Evolutionary conservation across 176 grass and related monocot genomes (phyloP).

Genomic region (Olyra latifolia): DNA sequence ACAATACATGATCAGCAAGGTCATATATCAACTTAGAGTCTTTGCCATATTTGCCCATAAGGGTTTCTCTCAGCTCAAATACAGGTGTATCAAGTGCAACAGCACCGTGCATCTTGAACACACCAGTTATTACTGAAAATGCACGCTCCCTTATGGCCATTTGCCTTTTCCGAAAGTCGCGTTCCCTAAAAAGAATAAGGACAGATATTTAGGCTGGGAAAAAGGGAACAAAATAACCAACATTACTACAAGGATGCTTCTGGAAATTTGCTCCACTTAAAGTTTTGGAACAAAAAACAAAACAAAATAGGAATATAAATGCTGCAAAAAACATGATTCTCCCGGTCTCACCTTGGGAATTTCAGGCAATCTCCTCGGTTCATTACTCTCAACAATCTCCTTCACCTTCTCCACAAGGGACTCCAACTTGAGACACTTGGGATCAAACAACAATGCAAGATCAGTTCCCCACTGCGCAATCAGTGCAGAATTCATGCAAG

Average conservation of each 20-base stretch:
- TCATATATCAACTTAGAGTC: slow-evolving; percentile 98
- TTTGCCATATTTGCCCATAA: slow-evolving; percentile 99
- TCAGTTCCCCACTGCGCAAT: slow-evolving; percentile 52
- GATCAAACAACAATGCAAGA: slow-evolving; percentile 67
- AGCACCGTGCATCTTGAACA: slow-evolving; percentile 98
- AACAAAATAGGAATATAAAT: background rate
- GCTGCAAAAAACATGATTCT: background rate
- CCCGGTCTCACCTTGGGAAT: slow-evolving; percentile 97
- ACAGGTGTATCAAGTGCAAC: slow-evolving; percentile 92
- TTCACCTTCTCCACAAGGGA: slow-evolving; percentile 69
- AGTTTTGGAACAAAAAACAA: background rate
- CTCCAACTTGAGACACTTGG: slow-evolving; percentile 59
- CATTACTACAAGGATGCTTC: background rate
- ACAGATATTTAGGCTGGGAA: too few species aligned
- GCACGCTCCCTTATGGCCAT: slow-evolving; percentile 93
- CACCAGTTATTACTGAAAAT: slow-evolving; percentile 81
- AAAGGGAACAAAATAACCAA: too few species aligned
- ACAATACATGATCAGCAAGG: slow-evolving; percentile 89
- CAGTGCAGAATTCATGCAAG: slow-evolving; percentile 35
- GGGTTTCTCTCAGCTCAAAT: slow-evolving; percentile 96
- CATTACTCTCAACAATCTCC: slow-evolving; percentile 98
- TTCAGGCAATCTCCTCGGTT: slow-evolving; percentile 95
- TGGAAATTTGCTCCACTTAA: background rate
- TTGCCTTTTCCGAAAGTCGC: slow-evolving; percentile 91
- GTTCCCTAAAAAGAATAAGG: slow-evolving; percentile 64